Evolutionary conservation across 148 eudicot genomes (phyloP).

Genomic region (Dysphania ambrosioides): DNA sequence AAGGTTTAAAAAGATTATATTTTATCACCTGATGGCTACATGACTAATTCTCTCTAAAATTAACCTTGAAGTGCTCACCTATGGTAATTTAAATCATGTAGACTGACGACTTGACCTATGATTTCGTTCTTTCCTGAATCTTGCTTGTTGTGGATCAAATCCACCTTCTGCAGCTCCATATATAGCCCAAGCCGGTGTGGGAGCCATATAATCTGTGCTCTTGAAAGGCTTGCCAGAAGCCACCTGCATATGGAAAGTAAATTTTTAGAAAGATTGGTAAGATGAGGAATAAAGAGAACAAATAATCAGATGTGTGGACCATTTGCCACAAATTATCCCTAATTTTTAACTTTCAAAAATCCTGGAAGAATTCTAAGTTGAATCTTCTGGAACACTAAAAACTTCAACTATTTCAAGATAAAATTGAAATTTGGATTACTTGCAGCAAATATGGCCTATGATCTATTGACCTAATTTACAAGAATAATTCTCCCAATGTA

Average conservation of each 20-base stretch:
- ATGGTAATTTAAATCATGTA: constrained; percentile 8
- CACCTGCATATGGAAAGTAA: constrained; percentile 49
- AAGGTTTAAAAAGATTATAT: not conserved
- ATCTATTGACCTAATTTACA: too few species aligned
- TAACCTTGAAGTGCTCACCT: not conserved
- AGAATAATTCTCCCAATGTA: too few species aligned
- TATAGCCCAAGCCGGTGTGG: constrained; percentile 90
- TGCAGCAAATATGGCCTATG: not conserved
- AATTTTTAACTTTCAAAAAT: not conserved
- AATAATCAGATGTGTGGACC: not conserved
- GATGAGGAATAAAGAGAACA: not conserved
- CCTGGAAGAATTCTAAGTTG: not conserved
- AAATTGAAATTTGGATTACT: not conserved
- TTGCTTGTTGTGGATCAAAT: constrained; percentile 77
- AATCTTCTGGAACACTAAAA: not conserved
- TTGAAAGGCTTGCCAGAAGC: constrained; percentile 73
- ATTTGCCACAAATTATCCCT: not conserved
- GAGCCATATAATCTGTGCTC: constrained; percentile 80
- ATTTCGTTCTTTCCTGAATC: constrained; percentile 77
- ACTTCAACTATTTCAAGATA: not conserved
- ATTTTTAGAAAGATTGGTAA: not conserved
- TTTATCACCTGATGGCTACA: not conserved
- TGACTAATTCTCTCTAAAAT: constrained; percentile 1
- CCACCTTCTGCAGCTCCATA: constrained; percentile 97
- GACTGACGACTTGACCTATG: constrained; percentile 46